These are phyloP conservation scores for Mariannaea elegans DNA, from an alignment of 2,329 filamentous ascomycete genomes.

Conservation along the genomic window DNA sequence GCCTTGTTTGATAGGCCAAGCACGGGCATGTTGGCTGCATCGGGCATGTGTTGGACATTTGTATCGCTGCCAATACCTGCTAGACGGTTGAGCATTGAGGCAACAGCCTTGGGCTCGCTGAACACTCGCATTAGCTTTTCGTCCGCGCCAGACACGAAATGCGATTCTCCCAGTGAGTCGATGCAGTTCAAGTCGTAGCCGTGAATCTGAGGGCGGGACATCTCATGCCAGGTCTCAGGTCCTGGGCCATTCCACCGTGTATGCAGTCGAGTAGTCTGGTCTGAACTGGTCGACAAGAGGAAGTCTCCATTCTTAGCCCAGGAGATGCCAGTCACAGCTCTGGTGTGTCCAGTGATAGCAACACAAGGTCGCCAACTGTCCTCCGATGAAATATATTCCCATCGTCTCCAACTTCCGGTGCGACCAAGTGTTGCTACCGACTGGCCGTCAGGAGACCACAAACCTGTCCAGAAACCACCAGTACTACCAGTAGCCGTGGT, in stretches of 20 bases:
- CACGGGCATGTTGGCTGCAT: slow-evolving; percentile 93
- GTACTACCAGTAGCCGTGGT: slow-evolving; percentile 96
- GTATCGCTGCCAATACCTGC: slow-evolving; percentile 64
- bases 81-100: slow-evolving; percentile 74
- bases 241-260: slow-evolving; percentile 73
- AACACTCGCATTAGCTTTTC: slow-evolving; percentile 99
- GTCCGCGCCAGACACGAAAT: slow-evolving; percentile 94
- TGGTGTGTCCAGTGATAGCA: slow-evolving; percentile 85
- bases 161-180: slow-evolving; percentile 74
- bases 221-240: slow-evolving; percentile 85
- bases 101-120: slow-evolving; percentile 85
- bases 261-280: slow-evolving; percentile 92
- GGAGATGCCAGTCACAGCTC: slow-evolving; percentile 80
- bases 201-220: slow-evolving; percentile 95
- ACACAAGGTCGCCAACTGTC: slow-evolving; percentile 81
- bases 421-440: slow-evolving; percentile 84
- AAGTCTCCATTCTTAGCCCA: slow-evolving; percentile 88
- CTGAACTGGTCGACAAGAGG: slow-evolving; percentile 85
- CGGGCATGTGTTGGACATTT: slow-evolving; percentile 67
- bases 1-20: slow-evolving; percentile 97
- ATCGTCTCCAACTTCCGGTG: slow-evolving; percentile 92
- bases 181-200: slow-evolving; percentile 98
- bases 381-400: slow-evolving; percentile 69
- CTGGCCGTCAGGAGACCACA: slow-evolving; percentile 84
- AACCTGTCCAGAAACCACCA: slow-evolving; percentile 94